A percentile compares a stretch with the other conserved stretches of the same genome.
phyloP scores from a whole-genome alignment of 1,284 basidiomycete genomes.

The Papiliotrema flavescens region DNA sequence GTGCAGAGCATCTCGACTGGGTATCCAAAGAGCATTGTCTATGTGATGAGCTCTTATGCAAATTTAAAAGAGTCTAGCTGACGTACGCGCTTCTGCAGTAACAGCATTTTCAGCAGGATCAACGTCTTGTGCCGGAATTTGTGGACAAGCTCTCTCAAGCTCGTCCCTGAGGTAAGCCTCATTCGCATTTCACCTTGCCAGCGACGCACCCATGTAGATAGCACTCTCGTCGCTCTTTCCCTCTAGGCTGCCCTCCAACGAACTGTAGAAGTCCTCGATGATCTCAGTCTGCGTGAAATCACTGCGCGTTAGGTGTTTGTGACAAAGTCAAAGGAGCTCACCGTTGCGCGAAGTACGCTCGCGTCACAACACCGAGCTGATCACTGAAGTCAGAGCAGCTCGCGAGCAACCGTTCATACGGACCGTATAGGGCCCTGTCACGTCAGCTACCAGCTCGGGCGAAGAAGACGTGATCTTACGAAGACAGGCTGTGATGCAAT shows the following conservation, averaged over 20 bases:
- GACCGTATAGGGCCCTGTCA: slow-evolving; percentile 41
- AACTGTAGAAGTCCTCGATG: slow-evolving; percentile 73
- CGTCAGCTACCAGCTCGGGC: slow-evolving; percentile 5
- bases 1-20: slow-evolving; percentile 95
- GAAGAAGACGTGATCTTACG: slow-evolving; percentile 41
- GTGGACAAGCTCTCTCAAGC: slow-evolving; percentile 85
- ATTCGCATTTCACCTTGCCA: background rate
- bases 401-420: background rate
- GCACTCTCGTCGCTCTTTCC: slow-evolving; percentile 42
- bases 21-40: slow-evolving; percentile 97
- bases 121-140: slow-evolving; percentile 90
- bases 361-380: slow-evolving; percentile 92
- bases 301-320: slow-evolving; percentile 44
- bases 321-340: slow-evolving; percentile 14
- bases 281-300: slow-evolving; percentile 82
- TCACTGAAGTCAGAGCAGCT: slow-evolving; percentile 55
- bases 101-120: slow-evolving; percentile 88
- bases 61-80: background rate
- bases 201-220: slow-evolving; percentile 44
- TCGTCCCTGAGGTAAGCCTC: slow-evolving; percentile 61
- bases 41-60: background rate
- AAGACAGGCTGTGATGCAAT: slow-evolving; percentile 86
- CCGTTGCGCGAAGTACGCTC: slow-evolving; percentile 81
- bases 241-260: slow-evolving; percentile 57
- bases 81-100: slow-evolving; percentile 78